Evolutionary conservation across 345 rosid species (phyloP).

Genomic region (Microcos paniculata): DNA sequence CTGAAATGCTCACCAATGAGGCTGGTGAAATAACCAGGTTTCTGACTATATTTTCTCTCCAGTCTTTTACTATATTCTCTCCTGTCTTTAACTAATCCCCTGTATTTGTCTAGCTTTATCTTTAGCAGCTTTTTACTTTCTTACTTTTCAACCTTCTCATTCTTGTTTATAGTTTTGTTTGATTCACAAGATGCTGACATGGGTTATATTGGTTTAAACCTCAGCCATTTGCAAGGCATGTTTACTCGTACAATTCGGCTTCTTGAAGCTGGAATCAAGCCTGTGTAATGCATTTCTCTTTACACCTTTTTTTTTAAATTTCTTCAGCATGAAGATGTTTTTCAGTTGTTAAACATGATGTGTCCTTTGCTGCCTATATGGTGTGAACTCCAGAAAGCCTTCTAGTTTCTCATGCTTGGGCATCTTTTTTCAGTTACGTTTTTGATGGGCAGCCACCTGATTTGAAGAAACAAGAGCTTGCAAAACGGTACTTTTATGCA

Average conservation of each 20-base stretch:
- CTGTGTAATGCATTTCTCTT: conserved; percentile 56
- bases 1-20: conserved; percentile 90
- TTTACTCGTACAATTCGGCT: conserved; percentile 88
- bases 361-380: neutral
- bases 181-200: neutral
- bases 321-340: neutral
- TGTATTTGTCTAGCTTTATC: neutral
- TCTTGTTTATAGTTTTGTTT: neutral
- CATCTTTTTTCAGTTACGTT: conserved; percentile 54
- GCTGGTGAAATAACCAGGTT: conserved; percentile 99
- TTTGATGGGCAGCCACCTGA: conserved; percentile 93
- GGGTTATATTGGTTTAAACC: conserved; percentile 4
- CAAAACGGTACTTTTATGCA: conserved; percentile 56
- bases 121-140: neutral
- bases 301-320: neutral
- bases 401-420: neutral
- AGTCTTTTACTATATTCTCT: neutral
- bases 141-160: neutral
- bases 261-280: conserved; percentile 95
- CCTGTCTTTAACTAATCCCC: neutral
- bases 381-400: neutral
- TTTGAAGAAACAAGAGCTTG: conserved; percentile 83
- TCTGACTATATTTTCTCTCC: neutral
- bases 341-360: neutral
- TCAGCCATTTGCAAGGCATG: conserved; percentile 96